Conservation (phyloP, 2,329 filamentous ascomycete genomes). For the Claviceps lovelessii region DNA sequence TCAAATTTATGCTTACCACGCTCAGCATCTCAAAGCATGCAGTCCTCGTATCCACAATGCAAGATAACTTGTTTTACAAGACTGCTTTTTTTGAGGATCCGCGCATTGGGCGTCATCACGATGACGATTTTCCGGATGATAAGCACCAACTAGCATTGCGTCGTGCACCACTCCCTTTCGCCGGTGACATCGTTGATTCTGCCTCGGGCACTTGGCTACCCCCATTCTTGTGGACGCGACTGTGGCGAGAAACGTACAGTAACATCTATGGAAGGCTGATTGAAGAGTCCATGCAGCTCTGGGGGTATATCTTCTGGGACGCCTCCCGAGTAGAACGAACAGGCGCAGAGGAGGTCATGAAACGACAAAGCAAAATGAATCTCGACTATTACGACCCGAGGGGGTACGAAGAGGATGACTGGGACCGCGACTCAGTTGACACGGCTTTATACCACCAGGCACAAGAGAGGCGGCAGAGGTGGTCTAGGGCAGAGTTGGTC, state of each 20-base stretch:
- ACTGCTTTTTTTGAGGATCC: background rate
- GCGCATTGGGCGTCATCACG: too few relatives aligned
- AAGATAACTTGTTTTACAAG: background rate
- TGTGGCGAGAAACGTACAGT: conserved; percentile 4
- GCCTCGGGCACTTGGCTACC: background rate
- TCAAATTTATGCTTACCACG: background rate
- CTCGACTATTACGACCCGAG: too few relatives aligned
- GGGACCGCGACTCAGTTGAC: too few relatives aligned
- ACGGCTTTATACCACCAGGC: too few relatives aligned
- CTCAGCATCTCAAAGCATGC: background rate
- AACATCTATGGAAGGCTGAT: background rate
- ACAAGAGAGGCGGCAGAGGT: too few relatives aligned
- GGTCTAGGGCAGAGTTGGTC: too few relatives aligned
- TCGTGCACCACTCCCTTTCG: conserved; percentile 3
- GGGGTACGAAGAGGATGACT: too few relatives aligned
- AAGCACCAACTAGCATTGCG: background rate
- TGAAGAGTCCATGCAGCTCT: background rate
- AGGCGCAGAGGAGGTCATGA: background rate
- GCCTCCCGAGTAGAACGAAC: conserved; percentile 1
- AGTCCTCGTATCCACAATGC: background rate
- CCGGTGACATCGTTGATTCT: conserved; percentile 1
- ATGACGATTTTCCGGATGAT: too few relatives aligned
- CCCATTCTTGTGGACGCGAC: conserved; percentile 4
- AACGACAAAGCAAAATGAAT: background rate
- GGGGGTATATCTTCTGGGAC: conserved; percentile 9